Evolutionary conservation across 2,329 filamentous ascomycete species (phyloP), one percentile per base, ranked within the genome.

Genomic region (Ceratocystis huliohia): DNA sequence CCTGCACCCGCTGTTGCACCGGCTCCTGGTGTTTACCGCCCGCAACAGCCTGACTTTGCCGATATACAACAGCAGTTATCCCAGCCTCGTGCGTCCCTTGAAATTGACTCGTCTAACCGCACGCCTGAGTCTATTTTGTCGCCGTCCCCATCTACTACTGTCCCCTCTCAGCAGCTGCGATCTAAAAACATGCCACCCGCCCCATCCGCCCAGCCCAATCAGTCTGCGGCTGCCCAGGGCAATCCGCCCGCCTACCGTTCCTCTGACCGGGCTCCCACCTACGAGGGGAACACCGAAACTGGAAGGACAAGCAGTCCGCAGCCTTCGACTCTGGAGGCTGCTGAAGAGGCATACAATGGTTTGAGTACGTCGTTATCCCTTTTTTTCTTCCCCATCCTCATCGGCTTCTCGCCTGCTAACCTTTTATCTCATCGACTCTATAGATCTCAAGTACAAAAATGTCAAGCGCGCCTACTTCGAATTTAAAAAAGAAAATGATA

Each of bases 381-480:
- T 57, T 57, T 28, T 68, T 56, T 20, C 15, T 20, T 44, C 41
- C 50, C 65, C 25, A 37, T 48, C 66, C 64, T 57, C 10, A 15
- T 15, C 37, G 30, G 50, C 37, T 56, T 48, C 63, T n/a, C 64
- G 65, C 53, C 71, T 74, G 44, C 65, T 64, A 45, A 68, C 48
- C 41, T 45, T 7, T 2, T 30, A 15, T 30, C 30, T 20, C 22
- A 45, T 44, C 45, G 37, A 41, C 25, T 15, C 46, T 37, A 37
- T 59, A 96, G 92, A 94, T 73, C 85, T 85, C 70, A 99, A 99
- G 78, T 99, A 99, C 75, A 95, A 95, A 75, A 96, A 96, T 74
- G 93, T 99, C 67, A 99, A 99, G 79, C 87, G 91, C 66, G 89
- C 96, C 72, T 99, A 96, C 74, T 97, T 97, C 75, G 94, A 97